These are phyloP conservation scores for Dictyostelium brefeldianum DNA, from an alignment of 78 protist species.

Conservation along the genomic window DNA sequence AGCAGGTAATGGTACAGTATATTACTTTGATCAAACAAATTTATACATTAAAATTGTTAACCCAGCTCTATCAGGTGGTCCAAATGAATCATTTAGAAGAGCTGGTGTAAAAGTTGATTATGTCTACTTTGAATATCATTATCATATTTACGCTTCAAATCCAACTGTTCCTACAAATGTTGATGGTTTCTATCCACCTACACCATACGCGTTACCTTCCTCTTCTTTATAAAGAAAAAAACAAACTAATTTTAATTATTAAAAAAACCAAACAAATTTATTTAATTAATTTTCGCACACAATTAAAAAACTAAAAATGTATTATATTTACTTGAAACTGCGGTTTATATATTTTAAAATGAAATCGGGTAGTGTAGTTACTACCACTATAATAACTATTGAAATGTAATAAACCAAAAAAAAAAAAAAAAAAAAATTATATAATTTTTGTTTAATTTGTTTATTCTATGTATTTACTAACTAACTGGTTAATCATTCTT, in stretches of 20 bases:
- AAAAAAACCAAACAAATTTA: background rate
- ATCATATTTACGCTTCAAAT: conserved; percentile 17
- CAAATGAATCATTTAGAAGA: background rate
- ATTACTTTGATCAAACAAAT: conserved; percentile 43
- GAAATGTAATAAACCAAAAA: conserved; percentile 27
- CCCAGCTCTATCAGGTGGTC: background rate
- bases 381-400: conserved; percentile 19
- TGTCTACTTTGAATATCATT: background rate
- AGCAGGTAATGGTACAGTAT: conserved; percentile 35
- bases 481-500: too few relatives aligned
- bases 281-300: background rate
- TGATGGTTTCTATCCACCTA: background rate
- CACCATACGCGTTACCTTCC: background rate
- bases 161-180: background rate
- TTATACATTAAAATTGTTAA: conserved; percentile 25
- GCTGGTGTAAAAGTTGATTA: conserved; percentile 21
- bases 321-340: too few relatives aligned
- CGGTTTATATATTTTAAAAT: conserved; percentile 49
- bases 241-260: too few relatives aligned
- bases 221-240: background rate
- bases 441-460: too few relatives aligned
- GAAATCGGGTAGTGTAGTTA: conserved; percentile 61
- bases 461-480: too few relatives aligned
- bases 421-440: too few relatives aligned
- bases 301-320: too few relatives aligned